Evolutionary conservation across 2,329 filamentous ascomycete genomes (phyloP).

Genomic region (Calonectria hongkongensis): DNA sequence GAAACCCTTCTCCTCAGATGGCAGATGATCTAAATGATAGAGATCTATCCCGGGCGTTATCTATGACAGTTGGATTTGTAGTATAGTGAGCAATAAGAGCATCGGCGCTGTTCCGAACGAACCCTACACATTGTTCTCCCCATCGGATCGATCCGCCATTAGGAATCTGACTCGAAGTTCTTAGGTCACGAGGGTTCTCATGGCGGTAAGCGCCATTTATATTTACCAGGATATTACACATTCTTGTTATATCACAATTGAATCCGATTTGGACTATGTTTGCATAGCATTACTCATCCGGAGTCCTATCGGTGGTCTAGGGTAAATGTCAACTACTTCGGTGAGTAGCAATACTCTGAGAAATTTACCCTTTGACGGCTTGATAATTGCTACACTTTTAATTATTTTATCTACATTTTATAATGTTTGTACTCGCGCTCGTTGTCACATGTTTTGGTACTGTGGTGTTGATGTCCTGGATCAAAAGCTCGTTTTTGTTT

Average conservation of each 20-base stretch:
- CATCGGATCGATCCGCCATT: neutral
- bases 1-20: neutral
- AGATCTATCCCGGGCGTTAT: neutral
- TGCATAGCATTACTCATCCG: too few relatives aligned
- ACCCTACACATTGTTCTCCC: neutral
- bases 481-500: too few relatives aligned
- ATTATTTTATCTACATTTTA: too few relatives aligned
- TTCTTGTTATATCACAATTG: neutral
- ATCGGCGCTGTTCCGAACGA: constrained; percentile 1
- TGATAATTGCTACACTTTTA: neutral
- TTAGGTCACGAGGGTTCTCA: too few relatives aligned
- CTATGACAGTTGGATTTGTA: too few relatives aligned
- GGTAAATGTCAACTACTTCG: neutral
- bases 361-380: too few relatives aligned
- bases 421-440: too few relatives aligned
- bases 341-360: neutral
- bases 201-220: too few relatives aligned
- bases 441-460: too few relatives aligned
- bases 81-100: neutral
- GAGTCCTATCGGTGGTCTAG: neutral
- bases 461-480: too few relatives aligned
- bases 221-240: too few relatives aligned
- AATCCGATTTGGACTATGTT: neutral
- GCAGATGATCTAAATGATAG: neutral
- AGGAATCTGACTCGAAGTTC: neutral